These are phyloP conservation scores for Colletotrichum camelliae DNA, from an alignment of 2,329 filamentous ascomycete genomes.

Conservation along the genomic window DNA sequence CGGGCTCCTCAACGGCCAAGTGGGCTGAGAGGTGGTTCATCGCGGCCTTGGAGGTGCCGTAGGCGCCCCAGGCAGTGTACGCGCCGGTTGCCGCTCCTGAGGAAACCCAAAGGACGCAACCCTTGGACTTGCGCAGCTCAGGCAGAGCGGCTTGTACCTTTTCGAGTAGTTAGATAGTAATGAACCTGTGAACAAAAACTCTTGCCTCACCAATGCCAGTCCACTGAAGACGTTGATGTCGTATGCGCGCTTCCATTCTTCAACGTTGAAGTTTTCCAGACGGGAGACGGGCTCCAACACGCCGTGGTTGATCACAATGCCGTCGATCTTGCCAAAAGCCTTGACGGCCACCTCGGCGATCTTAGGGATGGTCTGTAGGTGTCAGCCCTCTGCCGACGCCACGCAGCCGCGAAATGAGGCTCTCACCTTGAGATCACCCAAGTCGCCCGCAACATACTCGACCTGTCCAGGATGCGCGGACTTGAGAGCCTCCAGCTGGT, in stretches of 20 bases:
- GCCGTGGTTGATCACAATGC: conserved; percentile 88
- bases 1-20: conserved; percentile 76
- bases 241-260: conserved; percentile 78
- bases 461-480: conserved; percentile 57
- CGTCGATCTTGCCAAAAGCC: conserved; percentile 77
- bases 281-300: conserved; percentile 76
- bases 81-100: conserved; percentile 75
- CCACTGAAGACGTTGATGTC: conserved; percentile 89
- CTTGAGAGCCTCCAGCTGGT: conserved; percentile 56
- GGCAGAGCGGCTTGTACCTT: conserved; percentile 76
- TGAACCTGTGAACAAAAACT: background rate
- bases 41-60: conserved; percentile 84
- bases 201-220: conserved; percentile 70
- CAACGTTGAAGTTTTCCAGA: conserved; percentile 68
- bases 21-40: conserved; percentile 80
- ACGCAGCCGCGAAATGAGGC: background rate
- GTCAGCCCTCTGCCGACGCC: background rate
- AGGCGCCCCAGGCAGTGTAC: conserved; percentile 79
- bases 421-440: conserved; percentile 56
- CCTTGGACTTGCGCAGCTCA: conserved; percentile 70
- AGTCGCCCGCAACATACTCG: conserved; percentile 60
- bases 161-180: background rate
- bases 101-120: conserved; percentile 78
- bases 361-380: conserved; percentile 57
- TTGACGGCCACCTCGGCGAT: conserved; percentile 70